phyloP scores from a whole-genome alignment of 495 filamentous ascomycete genomes.

The Neurospora tetraspora region DNA sequence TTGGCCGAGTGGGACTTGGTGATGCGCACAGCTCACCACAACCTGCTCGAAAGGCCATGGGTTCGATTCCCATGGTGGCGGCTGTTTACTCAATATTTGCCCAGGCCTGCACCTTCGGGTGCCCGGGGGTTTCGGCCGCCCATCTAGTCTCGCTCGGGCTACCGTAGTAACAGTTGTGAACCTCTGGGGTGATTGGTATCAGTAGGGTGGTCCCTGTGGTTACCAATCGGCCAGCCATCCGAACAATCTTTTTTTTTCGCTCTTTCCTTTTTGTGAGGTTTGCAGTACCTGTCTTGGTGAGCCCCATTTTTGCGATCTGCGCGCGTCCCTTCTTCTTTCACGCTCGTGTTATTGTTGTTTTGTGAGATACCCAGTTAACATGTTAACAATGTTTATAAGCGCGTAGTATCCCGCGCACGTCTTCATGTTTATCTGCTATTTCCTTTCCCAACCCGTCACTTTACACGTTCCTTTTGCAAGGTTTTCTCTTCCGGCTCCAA shows the following conservation, averaged over 20 bases:
- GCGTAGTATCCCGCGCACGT: neutral
- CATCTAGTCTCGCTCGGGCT: neutral
- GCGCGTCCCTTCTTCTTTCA: neutral
- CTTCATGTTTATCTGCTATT: neutral
- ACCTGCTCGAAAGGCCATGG: neutral
- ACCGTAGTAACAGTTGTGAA: neutral
- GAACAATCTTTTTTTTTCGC: neutral
- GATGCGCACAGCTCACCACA: neutral
- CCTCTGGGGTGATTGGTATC: neutral
- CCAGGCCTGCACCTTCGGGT: neutral
- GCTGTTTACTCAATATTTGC: neutral
- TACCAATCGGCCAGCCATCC: neutral
- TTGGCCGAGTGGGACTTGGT: neutral
- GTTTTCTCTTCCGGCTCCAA: neutral
- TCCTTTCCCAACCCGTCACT: neutral
- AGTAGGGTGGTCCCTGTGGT: neutral
- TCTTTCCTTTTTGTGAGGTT: neutral
- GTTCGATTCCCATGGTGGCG: neutral
- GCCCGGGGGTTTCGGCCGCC: neutral
- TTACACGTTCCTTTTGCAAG: neutral
- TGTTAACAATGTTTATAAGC: neutral
- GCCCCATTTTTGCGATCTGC: neutral
- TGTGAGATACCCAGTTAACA: neutral
- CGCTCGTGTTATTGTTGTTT: neutral
- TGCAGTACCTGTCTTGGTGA: neutral